These are phyloP conservation scores for Dendrocalamus latiflorus DNA, from an alignment of 202 grass and related monocot species.

Conservation along the genomic window DNA sequence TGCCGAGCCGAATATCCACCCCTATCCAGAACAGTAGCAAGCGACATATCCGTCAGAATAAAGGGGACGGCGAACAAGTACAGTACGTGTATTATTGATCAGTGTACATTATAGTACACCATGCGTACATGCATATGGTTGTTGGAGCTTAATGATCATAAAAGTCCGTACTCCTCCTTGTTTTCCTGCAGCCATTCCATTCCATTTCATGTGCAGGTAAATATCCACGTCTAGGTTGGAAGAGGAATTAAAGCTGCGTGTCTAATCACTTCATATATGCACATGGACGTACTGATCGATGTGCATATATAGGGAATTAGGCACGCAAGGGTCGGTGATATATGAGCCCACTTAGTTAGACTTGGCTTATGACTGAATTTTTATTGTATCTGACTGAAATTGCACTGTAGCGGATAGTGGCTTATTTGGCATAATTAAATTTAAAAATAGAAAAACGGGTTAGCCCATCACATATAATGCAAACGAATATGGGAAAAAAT, in stretches of 20 bases:
- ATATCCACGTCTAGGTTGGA: neutral
- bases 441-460: no score
- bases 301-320: slow-evolving; percentile 1
- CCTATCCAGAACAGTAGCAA: neutral
- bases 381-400: no score
- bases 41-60: slow-evolving; percentile 27
- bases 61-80: neutral
- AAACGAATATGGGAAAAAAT: no score
- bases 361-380: no score
- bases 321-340: slow-evolving; percentile 10
- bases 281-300: neutral
- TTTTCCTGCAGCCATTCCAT: no score
- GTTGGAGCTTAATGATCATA: neutral
- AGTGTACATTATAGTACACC: slow-evolving; percentile 27
- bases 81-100: slow-evolving; percentile 10
- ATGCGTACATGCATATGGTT: slow-evolving; percentile 9
- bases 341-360: no score
- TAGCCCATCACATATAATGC: no score
- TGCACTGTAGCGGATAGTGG: no score
- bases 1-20: no score
- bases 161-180: neutral
- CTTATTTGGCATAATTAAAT: no score
- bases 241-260: neutral
- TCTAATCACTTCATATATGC: neutral
- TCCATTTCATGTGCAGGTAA: neutral